Percentiles rank a stretch among this genome's conserved stretches.
Evolutionary conservation across 768 basidiomycete genomes (phyloP).

Genomic region (Kwoniella sp.): DNA sequence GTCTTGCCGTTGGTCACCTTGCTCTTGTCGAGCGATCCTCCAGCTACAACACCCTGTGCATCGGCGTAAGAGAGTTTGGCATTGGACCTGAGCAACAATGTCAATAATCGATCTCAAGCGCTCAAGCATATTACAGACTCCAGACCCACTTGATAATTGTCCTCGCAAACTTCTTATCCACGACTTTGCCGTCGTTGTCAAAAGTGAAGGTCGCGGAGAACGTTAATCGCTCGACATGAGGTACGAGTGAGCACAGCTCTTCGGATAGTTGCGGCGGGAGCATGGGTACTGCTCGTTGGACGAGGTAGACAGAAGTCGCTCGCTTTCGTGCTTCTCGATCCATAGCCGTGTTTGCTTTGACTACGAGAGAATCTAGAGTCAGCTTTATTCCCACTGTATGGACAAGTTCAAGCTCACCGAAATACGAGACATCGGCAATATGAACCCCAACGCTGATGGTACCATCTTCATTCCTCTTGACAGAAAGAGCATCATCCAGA

Average conservation of each 20-base stretch:
- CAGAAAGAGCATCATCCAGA: constrained; percentile 90
- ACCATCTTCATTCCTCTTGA: constrained; percentile 86
- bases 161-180: constrained; percentile 91
- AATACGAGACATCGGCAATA: constrained; percentile 93
- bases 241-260: constrained; percentile 86
- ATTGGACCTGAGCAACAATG: constrained; percentile 67
- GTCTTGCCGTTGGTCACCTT: constrained; percentile 63
- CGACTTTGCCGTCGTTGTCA: constrained; percentile 74
- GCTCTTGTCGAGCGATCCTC: constrained; percentile 63
- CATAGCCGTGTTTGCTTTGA: constrained; percentile 70
- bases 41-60: constrained; percentile 80
- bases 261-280: constrained; percentile 90
- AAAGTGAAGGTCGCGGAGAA: constrained; percentile 89
- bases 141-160: constrained; percentile 78
- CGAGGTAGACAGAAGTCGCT: constrained; percentile 94
- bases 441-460: constrained; percentile 93
- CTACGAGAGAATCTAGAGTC: constrained; percentile 13
- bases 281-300: constrained; percentile 97
- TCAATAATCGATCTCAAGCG: constrained; percentile 3
- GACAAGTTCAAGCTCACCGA: constrained; percentile 65
- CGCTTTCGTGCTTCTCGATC: constrained; percentile 97
- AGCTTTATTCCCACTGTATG: neutral
- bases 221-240: constrained; percentile 83
- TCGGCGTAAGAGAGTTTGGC: constrained; percentile 81
- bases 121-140: neutral